Evolutionary conservation across 352 stramenopile species (phyloP), one percentile per base, ranked within the genome.

Genomic region (Stramenopiles sp.): DNA sequence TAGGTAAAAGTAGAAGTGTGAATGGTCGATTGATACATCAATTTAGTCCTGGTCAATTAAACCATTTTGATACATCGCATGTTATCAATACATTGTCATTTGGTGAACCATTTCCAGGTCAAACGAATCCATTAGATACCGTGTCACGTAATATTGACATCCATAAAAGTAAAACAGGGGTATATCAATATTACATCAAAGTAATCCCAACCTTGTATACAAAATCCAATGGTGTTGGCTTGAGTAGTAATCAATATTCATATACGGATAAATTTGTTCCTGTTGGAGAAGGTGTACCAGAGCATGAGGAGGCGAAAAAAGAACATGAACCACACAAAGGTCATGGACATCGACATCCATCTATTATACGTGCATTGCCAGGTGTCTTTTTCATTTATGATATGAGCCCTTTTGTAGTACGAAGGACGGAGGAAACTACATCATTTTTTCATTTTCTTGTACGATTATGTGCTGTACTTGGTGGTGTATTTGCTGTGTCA

Each of bases 301-400:
- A 87, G n/a, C n/a, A n/a, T n/a, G n/a, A n/a, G n/a, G n/a, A n/a
- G n/a, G n/a, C n/a, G n/a, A n/a, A n/a, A n/a, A n/a, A n/a, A n/a
- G n/a, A n/a, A n/a, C n/a, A n/a, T n/a, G n/a, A n/a, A n/a, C n/a
- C n/a, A n/a, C n/a, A n/a, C n/a, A n/a, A n/a, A n/a, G n/a, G n/a
- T n/a, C n/a, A n/a, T n/a, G n/a, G n/a, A n/a, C n/a, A n/a, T n/a
- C n/a, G n/a, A n/a, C n/a, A n/a, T n/a, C n/a, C n/a, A n/a, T n/a
- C n/a, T n/a, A n/a, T n/a, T n/a, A n/a, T n/a, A n/a, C n/a, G n/a
- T n/a, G n/a, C n/a, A n/a, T 83, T 95, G 30, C 90, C 90, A 30
- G 91, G 91, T 6, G 84, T 95, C 7, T 95, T 95, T 84, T 94
- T 94, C 79, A 86, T 96, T 32, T 96, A 96, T 81, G 90, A 96